phyloP scores from a whole-genome alignment of 305 asterid genomes.

The Petunia hybrid region DNA sequence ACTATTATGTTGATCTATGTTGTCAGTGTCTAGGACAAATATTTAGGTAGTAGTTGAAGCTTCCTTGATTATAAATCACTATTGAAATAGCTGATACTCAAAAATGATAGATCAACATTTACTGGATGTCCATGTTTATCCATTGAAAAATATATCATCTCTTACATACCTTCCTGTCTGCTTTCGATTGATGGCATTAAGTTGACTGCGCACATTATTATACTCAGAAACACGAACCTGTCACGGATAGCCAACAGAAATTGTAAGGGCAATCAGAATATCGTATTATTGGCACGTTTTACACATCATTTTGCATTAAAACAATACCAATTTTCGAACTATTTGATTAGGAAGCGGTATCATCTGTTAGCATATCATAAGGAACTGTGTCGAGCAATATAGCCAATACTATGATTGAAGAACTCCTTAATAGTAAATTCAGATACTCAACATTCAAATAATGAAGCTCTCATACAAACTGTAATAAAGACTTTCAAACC shows the following conservation, averaged over 20 bases:
- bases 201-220: slow-evolving; percentile 95
- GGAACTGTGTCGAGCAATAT: slow-evolving; percentile 16
- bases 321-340: not conserved
- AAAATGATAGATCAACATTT: slow-evolving; percentile 21
- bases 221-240: slow-evolving; percentile 96
- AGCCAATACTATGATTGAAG: not conserved
- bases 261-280: not conserved
- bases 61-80: not conserved
- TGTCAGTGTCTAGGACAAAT: not conserved
- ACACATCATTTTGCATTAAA: not conserved
- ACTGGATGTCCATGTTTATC: slow-evolving; percentile 5
- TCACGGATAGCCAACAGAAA: slow-evolving; percentile 44
- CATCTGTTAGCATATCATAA: not conserved
- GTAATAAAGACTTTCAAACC: not conserved
- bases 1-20: not conserved
- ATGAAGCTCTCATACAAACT: slow-evolving; percentile 28
- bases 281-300: not conserved
- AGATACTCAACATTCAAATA: slow-evolving; percentile 17
- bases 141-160: not conserved
- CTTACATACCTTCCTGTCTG: slow-evolving; percentile 85
- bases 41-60: slow-evolving; percentile 16
- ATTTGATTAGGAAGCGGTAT: not conserved
- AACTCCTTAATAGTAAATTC: not conserved
- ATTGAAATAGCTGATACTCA: slow-evolving; percentile 4
- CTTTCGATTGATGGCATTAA: slow-evolving; percentile 86